Conservation (phyloP, 345 rosid genomes). For the Populus simonii region DNA sequence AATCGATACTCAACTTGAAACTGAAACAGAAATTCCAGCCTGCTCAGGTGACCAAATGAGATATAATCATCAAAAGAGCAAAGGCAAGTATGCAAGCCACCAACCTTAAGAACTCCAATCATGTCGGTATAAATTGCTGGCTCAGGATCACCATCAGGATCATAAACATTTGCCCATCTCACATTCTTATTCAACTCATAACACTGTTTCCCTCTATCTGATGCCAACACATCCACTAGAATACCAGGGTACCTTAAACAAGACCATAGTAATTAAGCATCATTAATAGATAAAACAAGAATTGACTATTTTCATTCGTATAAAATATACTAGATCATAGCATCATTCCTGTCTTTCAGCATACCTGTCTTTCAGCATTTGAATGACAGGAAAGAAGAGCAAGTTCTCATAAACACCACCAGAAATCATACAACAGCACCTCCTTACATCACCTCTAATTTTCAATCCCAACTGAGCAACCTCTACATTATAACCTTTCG, state of each 20-base stretch:
- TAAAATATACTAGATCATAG: neutral
- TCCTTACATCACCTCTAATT: slow-evolving; percentile 87
- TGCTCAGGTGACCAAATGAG: neutral
- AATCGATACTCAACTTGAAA: neutral
- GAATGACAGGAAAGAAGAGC: slow-evolving; percentile 80
- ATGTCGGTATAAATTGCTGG: slow-evolving; percentile 82
- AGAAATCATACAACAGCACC: slow-evolving; percentile 78
- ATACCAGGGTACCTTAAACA: slow-evolving; percentile 77
- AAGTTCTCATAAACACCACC: slow-evolving; percentile 93
- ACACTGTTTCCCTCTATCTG: slow-evolving; percentile 88
- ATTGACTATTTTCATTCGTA: neutral
- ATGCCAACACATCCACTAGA: slow-evolving; percentile 67
- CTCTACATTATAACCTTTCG: slow-evolving; percentile 72
- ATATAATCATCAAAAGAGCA: neutral
- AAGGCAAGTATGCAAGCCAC: neutral
- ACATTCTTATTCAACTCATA: slow-evolving; percentile 87
- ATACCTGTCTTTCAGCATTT: slow-evolving; percentile 81
- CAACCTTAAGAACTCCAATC: slow-evolving; percentile 79
- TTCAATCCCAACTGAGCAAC: slow-evolving; percentile 70
- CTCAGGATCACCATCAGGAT: slow-evolving; percentile 78
- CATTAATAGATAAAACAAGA: neutral
- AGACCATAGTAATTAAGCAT: neutral
- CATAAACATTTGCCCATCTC: slow-evolving; percentile 88
- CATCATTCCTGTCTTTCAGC: neutral
- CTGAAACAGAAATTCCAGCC: neutral